These are phyloP conservation scores for Fistulifera pelliculosa DNA, from an alignment of 108 stramenopile genomes.

Conservation along the genomic window DNA sequence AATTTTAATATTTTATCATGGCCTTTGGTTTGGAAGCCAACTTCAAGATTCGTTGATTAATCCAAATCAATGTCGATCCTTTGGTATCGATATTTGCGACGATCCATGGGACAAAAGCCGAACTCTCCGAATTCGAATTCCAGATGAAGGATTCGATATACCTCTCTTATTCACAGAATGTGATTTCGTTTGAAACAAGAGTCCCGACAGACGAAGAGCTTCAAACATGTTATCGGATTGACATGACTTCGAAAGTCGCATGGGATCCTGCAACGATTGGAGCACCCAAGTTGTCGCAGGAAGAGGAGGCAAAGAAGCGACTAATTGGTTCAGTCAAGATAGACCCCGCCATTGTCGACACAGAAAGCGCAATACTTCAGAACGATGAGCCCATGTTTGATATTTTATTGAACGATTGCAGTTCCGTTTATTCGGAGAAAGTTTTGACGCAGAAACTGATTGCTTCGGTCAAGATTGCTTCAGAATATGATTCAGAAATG, in stretches of 20 bases:
- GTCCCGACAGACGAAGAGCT: constrained; percentile 10
- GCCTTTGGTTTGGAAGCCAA: constrained; percentile 15
- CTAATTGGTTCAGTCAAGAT: too few relatives aligned
- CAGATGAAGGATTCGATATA: not conserved
- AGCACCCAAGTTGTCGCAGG: not conserved
- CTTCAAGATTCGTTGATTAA: constrained; percentile 20
- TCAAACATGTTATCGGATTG: not conserved
- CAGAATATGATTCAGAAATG: not conserved
- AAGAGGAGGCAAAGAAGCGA: not conserved
- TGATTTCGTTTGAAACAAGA: constrained; percentile 6
- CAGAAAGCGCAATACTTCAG: not conserved
- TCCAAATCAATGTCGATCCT: constrained; percentile 24
- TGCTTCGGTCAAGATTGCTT: not conserved
- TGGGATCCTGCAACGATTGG: constrained; percentile 7
- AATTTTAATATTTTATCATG: constrained; percentile 19
- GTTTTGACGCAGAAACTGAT: not conserved
- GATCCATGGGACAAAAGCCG: not conserved
- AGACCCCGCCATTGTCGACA: not conserved
- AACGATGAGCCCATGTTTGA: not conserved
- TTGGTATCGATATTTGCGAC: constrained; percentile 17
- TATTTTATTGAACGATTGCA: too few relatives aligned
- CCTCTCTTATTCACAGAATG: not conserved
- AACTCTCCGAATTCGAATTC: not conserved
- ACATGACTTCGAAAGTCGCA: constrained; percentile 1
- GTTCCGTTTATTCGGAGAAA: not conserved